Conservation (phyloP, 169 alveolate genomes). For the Plasmodium gallinaceum region DNA sequence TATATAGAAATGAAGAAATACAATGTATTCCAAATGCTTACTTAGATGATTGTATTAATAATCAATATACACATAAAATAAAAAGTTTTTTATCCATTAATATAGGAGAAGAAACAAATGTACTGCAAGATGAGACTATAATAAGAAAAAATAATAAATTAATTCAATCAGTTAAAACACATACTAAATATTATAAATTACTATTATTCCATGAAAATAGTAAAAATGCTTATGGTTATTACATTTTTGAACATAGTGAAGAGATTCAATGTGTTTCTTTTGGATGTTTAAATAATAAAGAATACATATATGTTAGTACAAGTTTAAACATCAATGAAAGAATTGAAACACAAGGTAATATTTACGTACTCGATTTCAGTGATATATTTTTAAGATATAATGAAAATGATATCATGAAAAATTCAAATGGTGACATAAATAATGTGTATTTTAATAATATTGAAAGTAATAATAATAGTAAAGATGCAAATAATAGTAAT, state of each 20-base stretch:
- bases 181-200: conserved; percentile 46
- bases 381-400: conserved; percentile 14
- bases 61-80: conserved; percentile 52
- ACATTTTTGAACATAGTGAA: conserved; percentile 59
- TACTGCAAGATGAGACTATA: conserved; percentile 2
- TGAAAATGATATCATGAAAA: background rate
- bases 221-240: conserved; percentile 28
- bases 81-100: conserved; percentile 17
- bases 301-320: conserved; percentile 32
- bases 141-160: conserved; percentile 15
- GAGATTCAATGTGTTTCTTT: conserved; percentile 37
- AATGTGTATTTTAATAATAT: background rate
- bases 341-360: conserved; percentile 64
- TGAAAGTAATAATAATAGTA: background rate
- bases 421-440: background rate
- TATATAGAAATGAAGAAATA: conserved; percentile 44
- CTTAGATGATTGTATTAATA: conserved; percentile 44
- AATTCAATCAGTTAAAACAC: conserved; percentile 21
- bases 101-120: conserved; percentile 1
- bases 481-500: background rate
- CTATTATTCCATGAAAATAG: conserved; percentile 42
- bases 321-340: conserved; percentile 47
- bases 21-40: conserved; percentile 35
- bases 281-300: conserved; percentile 41
- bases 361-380: conserved; percentile 35